Evolutionary conservation across 2,329 filamentous ascomycete genomes (phyloP).

Genomic region (Verticillium klebahnii): DNA sequence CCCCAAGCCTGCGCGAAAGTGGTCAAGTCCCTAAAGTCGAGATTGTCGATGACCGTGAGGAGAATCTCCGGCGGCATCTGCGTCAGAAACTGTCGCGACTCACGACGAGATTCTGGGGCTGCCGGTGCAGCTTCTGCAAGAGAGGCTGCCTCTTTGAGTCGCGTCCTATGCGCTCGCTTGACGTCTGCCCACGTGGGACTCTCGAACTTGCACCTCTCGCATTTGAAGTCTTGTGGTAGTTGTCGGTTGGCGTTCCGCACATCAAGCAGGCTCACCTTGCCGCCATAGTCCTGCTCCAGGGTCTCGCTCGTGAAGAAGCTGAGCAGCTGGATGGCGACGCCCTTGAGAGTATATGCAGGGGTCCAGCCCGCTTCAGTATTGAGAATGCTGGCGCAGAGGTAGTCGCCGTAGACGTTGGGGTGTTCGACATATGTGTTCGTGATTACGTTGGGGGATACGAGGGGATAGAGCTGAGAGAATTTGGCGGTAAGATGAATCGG

Average conservation of each 20-base stretch:
- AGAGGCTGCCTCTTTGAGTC: background rate
- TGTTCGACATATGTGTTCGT: slow-evolving; percentile 37
- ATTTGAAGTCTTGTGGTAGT: slow-evolving; percentile 12
- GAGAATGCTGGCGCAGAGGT: slow-evolving; percentile 44
- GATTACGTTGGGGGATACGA: slow-evolving; percentile 29
- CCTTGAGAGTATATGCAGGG: slow-evolving; percentile 44
- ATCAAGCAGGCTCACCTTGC: slow-evolving; percentile 16
- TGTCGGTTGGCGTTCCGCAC: slow-evolving; percentile 15
- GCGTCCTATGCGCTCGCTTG: slow-evolving; percentile 3
- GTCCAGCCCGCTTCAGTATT: slow-evolving; percentile 37
- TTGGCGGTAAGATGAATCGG: slow-evolving; percentile 37
- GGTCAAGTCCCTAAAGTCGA: slow-evolving; percentile 31
- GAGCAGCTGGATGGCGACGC: slow-evolving; percentile 44
- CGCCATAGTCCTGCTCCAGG: slow-evolving; percentile 33
- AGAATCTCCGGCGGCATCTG: slow-evolving; percentile 35
- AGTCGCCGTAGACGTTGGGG: slow-evolving; percentile 37
- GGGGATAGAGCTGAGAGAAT: slow-evolving; percentile 31
- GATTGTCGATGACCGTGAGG: slow-evolving; percentile 24
- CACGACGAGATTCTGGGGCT: background rate
- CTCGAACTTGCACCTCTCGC: slow-evolving; percentile 19
- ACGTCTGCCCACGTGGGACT: slow-evolving; percentile 1
- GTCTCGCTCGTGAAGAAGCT: slow-evolving; percentile 45
- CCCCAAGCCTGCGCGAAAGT: slow-evolving; percentile 30
- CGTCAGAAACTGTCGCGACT: background rate
- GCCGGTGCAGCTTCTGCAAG: slow-evolving; percentile 17